These are phyloP conservation scores for Patellifolia procumbens DNA, from an alignment of 179 eudicot genomes.

Conservation along the genomic window DNA sequence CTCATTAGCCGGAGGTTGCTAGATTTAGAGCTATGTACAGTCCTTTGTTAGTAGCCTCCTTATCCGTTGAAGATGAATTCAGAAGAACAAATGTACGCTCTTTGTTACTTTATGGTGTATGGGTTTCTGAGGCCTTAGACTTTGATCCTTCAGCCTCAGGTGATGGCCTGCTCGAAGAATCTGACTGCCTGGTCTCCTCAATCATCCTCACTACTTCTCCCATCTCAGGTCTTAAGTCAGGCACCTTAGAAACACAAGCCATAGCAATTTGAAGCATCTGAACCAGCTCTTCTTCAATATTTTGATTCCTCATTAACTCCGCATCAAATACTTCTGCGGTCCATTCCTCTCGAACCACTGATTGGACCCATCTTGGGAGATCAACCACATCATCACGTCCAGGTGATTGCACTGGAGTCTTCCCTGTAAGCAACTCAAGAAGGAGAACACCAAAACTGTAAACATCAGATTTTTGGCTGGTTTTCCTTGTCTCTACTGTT, in stretches of 20 bases:
- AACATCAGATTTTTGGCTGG: conserved; percentile 44
- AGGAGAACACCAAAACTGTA: conserved; percentile 53
- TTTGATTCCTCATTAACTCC: conserved; percentile 46
- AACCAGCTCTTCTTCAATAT: conserved; percentile 52
- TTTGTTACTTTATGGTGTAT: conserved; percentile 28
- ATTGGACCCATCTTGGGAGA: conserved; percentile 54
- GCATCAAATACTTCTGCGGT: conserved; percentile 53
- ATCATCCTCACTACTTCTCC: conserved; percentile 49
- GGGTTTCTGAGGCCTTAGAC: conserved; percentile 33
- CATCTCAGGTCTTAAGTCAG: conserved; percentile 48
- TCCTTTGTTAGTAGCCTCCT: conserved; percentile 32
- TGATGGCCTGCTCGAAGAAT: conserved; percentile 40
- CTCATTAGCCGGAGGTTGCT: conserved; percentile 13
- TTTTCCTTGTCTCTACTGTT: conserved; percentile 42
- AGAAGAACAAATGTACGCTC: conserved; percentile 17
- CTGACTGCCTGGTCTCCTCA: conserved; percentile 43
- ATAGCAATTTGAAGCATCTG: conserved; percentile 60
- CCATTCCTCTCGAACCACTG: conserved; percentile 55
- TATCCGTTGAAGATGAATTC: conserved; percentile 10
- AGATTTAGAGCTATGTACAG: conserved; percentile 34
- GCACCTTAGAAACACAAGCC: conserved; percentile 53
- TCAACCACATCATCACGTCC: conserved; percentile 53
- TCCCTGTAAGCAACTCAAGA: conserved; percentile 49
- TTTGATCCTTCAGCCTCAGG: conserved; percentile 45
- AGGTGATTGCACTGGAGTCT: conserved; percentile 48